phyloP scores from a whole-genome alignment of 352 stramenopile species.

The Phytophthora niederhauseri region DNA sequence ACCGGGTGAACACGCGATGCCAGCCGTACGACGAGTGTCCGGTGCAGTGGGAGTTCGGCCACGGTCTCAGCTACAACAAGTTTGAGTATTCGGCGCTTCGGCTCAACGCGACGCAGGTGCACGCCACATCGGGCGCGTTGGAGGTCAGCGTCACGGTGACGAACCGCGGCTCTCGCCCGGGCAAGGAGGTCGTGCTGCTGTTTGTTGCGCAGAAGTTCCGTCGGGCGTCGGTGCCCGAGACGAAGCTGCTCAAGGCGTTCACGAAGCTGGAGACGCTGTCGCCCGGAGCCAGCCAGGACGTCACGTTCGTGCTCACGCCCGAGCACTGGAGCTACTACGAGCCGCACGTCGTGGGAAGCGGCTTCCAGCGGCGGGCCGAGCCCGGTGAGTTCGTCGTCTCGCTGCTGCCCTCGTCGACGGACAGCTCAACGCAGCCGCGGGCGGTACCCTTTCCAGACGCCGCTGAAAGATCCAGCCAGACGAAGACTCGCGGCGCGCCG shows the following conservation, averaged over 20 bases:
- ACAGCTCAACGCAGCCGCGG: slow-evolving; percentile 11
- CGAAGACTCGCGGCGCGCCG: slow-evolving; percentile 14
- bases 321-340: slow-evolving; percentile 66
- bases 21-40: slow-evolving; percentile 57
- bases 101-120: slow-evolving; percentile 44
- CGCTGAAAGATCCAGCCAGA: slow-evolving; percentile 11
- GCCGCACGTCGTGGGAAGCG: slow-evolving; percentile 44
- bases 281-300: slow-evolving; percentile 29
- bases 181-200: slow-evolving; percentile 75
- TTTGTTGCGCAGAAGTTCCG: slow-evolving; percentile 69
- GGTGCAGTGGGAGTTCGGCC: slow-evolving; percentile 68
- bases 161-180: slow-evolving; percentile 55
- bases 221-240: slow-evolving; percentile 57
- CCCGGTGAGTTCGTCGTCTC: slow-evolving; percentile 63
- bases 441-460: background rate
- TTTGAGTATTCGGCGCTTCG: slow-evolving; percentile 67
- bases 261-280: slow-evolving; percentile 58
- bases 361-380: slow-evolving; percentile 46
- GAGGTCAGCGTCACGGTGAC: slow-evolving; percentile 61
- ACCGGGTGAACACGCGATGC: slow-evolving; percentile 68
- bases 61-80: slow-evolving; percentile 68
- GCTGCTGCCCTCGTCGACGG: slow-evolving; percentile 30
- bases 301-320: slow-evolving; percentile 50
- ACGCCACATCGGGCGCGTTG: slow-evolving; percentile 37
- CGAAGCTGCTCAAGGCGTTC: slow-evolving; percentile 82